phyloP scores from a whole-genome alignment of 345 rosid genomes.

The Clarkia xantiana region DNA sequence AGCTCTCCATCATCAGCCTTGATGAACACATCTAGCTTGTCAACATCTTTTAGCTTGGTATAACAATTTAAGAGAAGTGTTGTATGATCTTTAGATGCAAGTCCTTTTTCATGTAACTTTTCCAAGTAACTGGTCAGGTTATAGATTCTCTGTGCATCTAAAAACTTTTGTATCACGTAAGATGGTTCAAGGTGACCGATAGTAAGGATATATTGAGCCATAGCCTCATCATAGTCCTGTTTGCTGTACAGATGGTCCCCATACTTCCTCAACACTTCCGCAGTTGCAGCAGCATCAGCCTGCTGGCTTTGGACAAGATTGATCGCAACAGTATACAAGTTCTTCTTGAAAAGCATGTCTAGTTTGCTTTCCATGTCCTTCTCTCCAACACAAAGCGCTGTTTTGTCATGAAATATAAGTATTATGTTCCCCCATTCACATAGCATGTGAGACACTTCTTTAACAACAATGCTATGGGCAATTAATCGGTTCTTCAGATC shows the following conservation, averaged over 20 bases:
- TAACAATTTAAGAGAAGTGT: constrained; percentile 93
- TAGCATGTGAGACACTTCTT: constrained; percentile 86
- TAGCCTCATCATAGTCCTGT: constrained; percentile 93
- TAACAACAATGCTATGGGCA: constrained; percentile 74
- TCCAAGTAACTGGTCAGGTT: constrained; percentile 95
- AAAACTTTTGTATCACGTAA: constrained; percentile 92
- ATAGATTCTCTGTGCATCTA: constrained; percentile 96
- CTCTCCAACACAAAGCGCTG: constrained; percentile 74
- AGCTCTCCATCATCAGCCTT: constrained; percentile 95
- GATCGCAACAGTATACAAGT: constrained; percentile 82
- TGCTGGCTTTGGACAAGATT: constrained; percentile 97
- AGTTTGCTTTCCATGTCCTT: constrained; percentile 99
- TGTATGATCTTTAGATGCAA: constrained; percentile 98
- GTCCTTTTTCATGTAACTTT: constrained; percentile 90
- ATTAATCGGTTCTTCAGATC: constrained; percentile 86
- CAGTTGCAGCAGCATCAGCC: constrained; percentile 98
- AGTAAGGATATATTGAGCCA: constrained; percentile 91
- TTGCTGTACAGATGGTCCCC: constrained; percentile 92
- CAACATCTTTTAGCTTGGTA: constrained; percentile 92
- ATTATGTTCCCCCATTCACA: constrained; percentile 94
- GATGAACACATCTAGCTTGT: constrained; percentile 72
- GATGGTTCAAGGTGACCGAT: constrained; percentile 98
- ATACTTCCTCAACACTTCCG: constrained; percentile 91
- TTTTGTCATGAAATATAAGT: constrained; percentile 58
- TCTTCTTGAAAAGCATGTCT: constrained; percentile 97